A percentile compares a stretch with the other conserved stretches of the same genome.
Conservation (phyloP, 768 basidiomycete genomes). For the Glaciozyma antarctica region DNA sequence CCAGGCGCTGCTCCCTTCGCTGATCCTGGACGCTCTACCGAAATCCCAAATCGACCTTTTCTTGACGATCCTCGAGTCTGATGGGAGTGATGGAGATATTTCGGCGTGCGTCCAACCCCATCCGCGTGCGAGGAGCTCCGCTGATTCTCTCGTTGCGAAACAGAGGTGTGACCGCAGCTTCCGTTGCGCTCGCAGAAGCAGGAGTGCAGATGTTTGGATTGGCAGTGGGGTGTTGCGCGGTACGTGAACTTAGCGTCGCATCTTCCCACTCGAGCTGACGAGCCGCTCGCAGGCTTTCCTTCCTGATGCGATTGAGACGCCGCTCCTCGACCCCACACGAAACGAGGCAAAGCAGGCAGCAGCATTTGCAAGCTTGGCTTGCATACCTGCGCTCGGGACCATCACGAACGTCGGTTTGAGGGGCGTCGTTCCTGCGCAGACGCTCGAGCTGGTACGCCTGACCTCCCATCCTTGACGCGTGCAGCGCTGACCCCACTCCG, state of each 20-base stretch:
- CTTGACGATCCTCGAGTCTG: slow-evolving; percentile 80
- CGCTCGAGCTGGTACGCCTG: slow-evolving; percentile 37
- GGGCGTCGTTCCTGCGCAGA: slow-evolving; percentile 49
- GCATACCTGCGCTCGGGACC: slow-evolving; percentile 76
- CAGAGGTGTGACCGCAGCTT: slow-evolving; percentile 73
- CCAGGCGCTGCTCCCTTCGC: slow-evolving; percentile 71
- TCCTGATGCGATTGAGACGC: not conserved
- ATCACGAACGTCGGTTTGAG: slow-evolving; percentile 78
- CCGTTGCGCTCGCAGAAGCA: slow-evolving; percentile 82
- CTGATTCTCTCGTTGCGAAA: not conserved
- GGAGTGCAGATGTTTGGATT: slow-evolving; percentile 85
- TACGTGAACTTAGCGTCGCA: slow-evolving; percentile 41
- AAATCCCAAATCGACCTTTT: slow-evolving; percentile 91
- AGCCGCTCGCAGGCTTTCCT: slow-evolving; percentile 29
- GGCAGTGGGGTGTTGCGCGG: slow-evolving; percentile 72
- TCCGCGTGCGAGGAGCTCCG: not conserved
- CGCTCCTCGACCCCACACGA: slow-evolving; percentile 70
- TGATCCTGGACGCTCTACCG: slow-evolving; percentile 81
- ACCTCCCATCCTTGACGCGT: too few species aligned
- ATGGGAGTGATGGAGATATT: slow-evolving; percentile 68
- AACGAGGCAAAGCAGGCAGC: slow-evolving; percentile 53
- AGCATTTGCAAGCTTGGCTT: slow-evolving; percentile 66
- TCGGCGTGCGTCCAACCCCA: slow-evolving; percentile 15
- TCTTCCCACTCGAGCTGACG: slow-evolving; percentile 43
- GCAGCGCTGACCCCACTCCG: slow-evolving; percentile 8